Conservation (phyloP, 139 green algal species). For the Tetradesmus lagerheimii region DNA sequence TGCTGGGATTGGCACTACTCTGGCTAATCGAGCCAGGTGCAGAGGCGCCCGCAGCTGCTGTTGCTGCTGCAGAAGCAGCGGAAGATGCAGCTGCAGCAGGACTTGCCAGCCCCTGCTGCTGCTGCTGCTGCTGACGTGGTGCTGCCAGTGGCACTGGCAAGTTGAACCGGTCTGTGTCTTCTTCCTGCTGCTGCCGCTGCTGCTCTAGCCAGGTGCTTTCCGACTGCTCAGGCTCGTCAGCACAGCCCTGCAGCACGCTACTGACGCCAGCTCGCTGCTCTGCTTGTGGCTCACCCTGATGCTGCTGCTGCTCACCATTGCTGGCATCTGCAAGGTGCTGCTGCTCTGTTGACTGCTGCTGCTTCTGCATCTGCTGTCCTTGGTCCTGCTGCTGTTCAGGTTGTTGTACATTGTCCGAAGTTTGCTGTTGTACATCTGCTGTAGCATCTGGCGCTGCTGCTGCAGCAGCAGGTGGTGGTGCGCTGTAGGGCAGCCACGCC, state of each 20-base stretch:
- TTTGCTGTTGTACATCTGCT: background rate
- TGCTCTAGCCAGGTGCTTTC: background rate
- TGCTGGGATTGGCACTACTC: background rate
- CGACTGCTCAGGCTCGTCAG: background rate
- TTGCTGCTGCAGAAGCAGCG: background rate
- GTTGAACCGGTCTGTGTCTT: background rate
- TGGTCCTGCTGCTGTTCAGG: background rate
- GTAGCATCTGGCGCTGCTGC: background rate
- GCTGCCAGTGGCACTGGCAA: slow-evolving; percentile 5
- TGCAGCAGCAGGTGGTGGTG: slow-evolving; percentile 6
- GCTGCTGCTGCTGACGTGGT: slow-evolving; percentile 8
- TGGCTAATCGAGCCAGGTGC: background rate
- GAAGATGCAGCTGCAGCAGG: slow-evolving; percentile 12
- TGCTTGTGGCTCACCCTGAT: background rate
- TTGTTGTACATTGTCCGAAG: too few relatives aligned
- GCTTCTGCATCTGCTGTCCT: background rate
- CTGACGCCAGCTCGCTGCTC: background rate
- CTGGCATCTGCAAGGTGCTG: background rate
- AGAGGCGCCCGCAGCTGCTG: background rate
- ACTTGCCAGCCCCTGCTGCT: background rate
- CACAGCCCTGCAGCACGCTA: background rate
- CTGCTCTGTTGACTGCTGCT: background rate
- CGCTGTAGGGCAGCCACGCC: slow-evolving; percentile 74
- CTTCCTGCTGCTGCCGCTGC: background rate
- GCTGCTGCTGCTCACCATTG: slow-evolving; percentile 2